phyloP scores from a whole-genome alignment of 148 eudicot species.

The Talinum fruticosum region DNA sequence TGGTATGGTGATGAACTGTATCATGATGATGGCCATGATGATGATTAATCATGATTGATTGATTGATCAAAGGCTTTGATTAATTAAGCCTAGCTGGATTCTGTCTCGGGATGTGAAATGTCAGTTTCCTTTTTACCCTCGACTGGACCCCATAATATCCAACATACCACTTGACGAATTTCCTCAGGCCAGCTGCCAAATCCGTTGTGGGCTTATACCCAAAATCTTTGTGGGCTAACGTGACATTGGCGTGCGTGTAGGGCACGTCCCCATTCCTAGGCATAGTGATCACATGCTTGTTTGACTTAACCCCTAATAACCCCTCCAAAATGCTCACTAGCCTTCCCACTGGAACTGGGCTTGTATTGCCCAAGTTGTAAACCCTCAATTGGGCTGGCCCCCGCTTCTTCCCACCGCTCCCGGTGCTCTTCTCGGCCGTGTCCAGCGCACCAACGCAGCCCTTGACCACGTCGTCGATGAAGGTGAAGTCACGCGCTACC shows the following conservation, averaged over 20 bases:
- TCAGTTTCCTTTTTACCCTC: conserved; percentile 56
- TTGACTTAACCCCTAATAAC: conserved; percentile 59
- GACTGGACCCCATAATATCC: conserved; percentile 72
- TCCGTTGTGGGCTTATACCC: conserved; percentile 91
- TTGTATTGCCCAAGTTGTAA: conserved; percentile 82
- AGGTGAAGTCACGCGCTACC: conserved; percentile 97
- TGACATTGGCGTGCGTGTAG: conserved; percentile 89
- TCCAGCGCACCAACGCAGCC: conserved; percentile 88
- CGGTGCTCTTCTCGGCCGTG: conserved; percentile 95
- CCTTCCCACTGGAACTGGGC: conserved; percentile 73
- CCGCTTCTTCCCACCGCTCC: conserved; percentile 83
- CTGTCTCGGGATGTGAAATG: conserved; percentile 4
- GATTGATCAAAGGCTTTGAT: neutral
- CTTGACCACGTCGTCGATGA: conserved; percentile 77
- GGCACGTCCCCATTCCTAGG: conserved; percentile 96
- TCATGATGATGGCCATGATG: neutral
- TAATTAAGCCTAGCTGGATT: conserved; percentile 9
- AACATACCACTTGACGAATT: conserved; percentile 91
- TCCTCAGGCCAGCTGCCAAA: conserved; percentile 69
- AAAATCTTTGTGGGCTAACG: conserved; percentile 64
- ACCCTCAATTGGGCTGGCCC: conserved; percentile 79
- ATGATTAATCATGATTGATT: neutral
- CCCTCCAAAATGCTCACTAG: conserved; percentile 70
- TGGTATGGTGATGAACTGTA: neutral
- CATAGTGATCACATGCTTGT: conserved; percentile 77